Conservation (phyloP, 805 yeast genomes). For the Ogataea paraovalis region DNA sequence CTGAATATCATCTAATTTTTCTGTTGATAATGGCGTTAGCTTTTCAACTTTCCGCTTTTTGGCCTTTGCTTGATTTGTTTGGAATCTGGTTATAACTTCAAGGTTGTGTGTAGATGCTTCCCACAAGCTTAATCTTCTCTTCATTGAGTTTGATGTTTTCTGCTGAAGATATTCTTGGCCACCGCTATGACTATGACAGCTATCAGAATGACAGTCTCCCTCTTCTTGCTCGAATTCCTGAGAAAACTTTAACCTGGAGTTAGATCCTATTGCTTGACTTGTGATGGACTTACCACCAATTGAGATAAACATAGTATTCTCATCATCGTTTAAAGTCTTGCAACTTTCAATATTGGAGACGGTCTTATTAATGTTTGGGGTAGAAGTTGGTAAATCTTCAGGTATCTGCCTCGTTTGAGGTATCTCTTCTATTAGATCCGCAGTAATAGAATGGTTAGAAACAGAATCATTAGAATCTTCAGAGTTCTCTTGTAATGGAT, state of each 20-base stretch:
- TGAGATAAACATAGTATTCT: slow-evolving; percentile 7
- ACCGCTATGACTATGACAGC: neutral
- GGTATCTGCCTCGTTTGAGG: too few species aligned
- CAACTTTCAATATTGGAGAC: too few species aligned
- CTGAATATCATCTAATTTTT: slow-evolving; percentile 38
- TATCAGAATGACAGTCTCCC: neutral
- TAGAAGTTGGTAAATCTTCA: too few species aligned
- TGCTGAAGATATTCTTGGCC: neutral
- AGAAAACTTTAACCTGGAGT: slow-evolving; percentile 2
- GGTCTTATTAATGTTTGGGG: too few species aligned
- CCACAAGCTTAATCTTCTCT: neutral
- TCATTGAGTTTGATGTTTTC: neutral
- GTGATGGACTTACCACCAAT: slow-evolving; percentile 7
- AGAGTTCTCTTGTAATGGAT: too few species aligned
- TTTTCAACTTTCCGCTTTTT: neutral
- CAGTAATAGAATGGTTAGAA: too few species aligned
- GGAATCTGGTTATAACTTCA: slow-evolving; percentile 2
- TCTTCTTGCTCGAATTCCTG: neutral
- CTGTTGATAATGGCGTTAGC: neutral
- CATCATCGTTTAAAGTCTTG: neutral
- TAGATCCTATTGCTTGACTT: neutral
- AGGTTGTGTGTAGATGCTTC: slow-evolving; percentile 4
- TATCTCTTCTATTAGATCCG: too few species aligned
- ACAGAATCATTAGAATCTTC: too few species aligned
- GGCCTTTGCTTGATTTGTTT: neutral